phyloP scores from a whole-genome alignment of 441 rosid genomes.

The Pelargonium fulgidum region DNA sequence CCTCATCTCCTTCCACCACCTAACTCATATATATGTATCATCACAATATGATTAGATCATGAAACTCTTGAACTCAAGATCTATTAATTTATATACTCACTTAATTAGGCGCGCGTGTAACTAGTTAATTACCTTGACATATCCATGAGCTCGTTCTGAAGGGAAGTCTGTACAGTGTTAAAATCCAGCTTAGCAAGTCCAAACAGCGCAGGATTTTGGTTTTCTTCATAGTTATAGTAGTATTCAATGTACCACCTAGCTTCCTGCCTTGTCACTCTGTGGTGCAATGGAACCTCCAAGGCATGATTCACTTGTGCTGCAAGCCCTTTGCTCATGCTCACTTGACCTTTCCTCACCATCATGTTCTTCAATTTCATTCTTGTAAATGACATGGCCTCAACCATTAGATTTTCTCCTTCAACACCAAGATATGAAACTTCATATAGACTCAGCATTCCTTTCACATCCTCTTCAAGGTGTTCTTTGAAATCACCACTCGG shows the following conservation, averaged over 20 bases:
- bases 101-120: too few relatives aligned
- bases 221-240: too few relatives aligned
- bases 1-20: slow-evolving; percentile 33
- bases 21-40: too few relatives aligned
- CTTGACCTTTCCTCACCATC: too few relatives aligned
- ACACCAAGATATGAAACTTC: slow-evolving; percentile 24
- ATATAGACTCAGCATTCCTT: slow-evolving; percentile 26
- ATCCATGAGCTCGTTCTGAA: too few relatives aligned
- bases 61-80: too few relatives aligned
- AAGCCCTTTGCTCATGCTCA: neutral
- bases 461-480: slow-evolving; percentile 10
- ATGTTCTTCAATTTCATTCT: slow-evolving; percentile 18
- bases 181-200: slow-evolving; percentile 33
- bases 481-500: slow-evolving; percentile 18
- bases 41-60: too few relatives aligned
- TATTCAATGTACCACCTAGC: slow-evolving; percentile 33
- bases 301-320: slow-evolving; percentile 20
- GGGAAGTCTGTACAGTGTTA: too few relatives aligned
- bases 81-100: too few relatives aligned
- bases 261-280: slow-evolving; percentile 26
- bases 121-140: too few relatives aligned
- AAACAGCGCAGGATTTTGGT: too few relatives aligned
- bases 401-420: slow-evolving; percentile 29
- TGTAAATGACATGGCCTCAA: slow-evolving; percentile 17
- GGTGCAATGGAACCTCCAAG: slow-evolving; percentile 35